A percentile compares a stretch with the other conserved stretches of the same genome.
These are phyloP conservation scores for Laetiporus sulphureus DNA, from an alignment of 1,284 basidiomycete genomes.

Conservation along the genomic window DNA sequence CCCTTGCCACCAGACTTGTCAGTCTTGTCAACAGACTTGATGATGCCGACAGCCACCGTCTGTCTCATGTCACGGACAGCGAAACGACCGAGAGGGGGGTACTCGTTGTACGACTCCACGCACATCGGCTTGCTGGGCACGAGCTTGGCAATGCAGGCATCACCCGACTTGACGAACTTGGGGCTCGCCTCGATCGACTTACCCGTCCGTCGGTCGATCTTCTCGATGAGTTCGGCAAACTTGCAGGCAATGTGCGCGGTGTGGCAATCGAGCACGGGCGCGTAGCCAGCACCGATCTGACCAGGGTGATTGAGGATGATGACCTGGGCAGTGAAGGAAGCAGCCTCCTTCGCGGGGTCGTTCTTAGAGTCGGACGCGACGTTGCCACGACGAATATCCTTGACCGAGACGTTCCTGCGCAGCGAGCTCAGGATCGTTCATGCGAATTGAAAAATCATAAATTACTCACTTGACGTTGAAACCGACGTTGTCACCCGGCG, in stretches of 20 bases:
- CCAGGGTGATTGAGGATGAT: constrained; percentile 99
- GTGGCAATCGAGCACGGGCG: constrained; percentile 99
- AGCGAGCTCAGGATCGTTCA: constrained; percentile 4
- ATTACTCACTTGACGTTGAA: constrained; percentile 87
- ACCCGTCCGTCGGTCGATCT: constrained; percentile 98
- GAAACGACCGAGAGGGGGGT: constrained; percentile 99
- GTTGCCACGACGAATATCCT: constrained; percentile 99
- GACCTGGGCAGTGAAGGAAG: constrained; percentile 99
- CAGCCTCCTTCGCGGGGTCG: constrained; percentile 98
- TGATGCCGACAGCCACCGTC: constrained; percentile 96
- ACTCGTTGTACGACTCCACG: constrained; percentile 96
- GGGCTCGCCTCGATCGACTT: constrained; percentile 85
- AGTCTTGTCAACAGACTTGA: constrained; percentile 93
- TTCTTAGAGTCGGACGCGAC: constrained; percentile 99
- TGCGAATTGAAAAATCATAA: not conserved
- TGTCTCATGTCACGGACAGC: constrained; percentile 98
- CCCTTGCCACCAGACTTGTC: constrained; percentile 84
- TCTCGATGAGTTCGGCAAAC: constrained; percentile 96
- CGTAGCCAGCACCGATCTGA: constrained; percentile 98
- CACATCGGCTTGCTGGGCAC: constrained; percentile 97
- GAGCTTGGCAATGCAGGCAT: constrained; percentile 97
- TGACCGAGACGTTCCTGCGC: constrained; percentile 97
- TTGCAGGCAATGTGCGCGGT: constrained; percentile 99
- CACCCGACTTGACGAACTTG: constrained; percentile 97
- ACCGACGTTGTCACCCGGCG: constrained; percentile 98